Conservation (phyloP, 306 rosid genomes). For the Gleditsia sinensis region DNA sequence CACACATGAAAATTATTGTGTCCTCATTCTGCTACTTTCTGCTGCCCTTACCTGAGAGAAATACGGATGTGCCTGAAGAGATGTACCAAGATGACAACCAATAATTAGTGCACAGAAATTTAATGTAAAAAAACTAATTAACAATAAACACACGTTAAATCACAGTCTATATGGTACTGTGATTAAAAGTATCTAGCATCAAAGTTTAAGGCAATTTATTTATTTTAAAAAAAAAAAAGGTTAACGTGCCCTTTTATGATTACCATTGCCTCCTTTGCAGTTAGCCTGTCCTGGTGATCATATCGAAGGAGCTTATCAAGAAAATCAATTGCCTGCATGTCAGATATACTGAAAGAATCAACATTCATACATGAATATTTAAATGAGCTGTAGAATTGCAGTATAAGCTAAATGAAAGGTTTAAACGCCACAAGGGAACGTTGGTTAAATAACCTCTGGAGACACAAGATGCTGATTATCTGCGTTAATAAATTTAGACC, state of each 20-base stretch:
- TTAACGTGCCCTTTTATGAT: constrained; percentile 15
- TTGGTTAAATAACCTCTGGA: constrained; percentile 62
- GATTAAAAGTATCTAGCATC: neutral
- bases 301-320: constrained; percentile 89
- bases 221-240: neutral
- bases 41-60: constrained; percentile 91
- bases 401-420: neutral
- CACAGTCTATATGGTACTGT: neutral
- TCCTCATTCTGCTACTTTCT: constrained; percentile 84
- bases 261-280: constrained; percentile 98
- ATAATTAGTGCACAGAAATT: constrained; percentile 1
- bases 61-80: constrained; percentile 73
- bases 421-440: neutral
- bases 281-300: constrained; percentile 91
- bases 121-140: neutral
- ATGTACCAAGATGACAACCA: neutral
- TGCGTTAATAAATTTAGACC: constrained; percentile 85
- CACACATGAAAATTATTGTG: constrained; percentile 37
- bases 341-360: constrained; percentile 30
- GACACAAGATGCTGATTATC: constrained; percentile 95
- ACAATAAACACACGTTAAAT: neutral
- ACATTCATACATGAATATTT: neutral
- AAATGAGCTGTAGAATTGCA: neutral
- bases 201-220: neutral
- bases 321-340: constrained; percentile 82